A percentile compares a stretch with the other conserved stretches of the same genome.
phyloP scores from a whole-genome alignment of 2,329 filamentous ascomycete genomes.

The Cytospora mali region DNA sequence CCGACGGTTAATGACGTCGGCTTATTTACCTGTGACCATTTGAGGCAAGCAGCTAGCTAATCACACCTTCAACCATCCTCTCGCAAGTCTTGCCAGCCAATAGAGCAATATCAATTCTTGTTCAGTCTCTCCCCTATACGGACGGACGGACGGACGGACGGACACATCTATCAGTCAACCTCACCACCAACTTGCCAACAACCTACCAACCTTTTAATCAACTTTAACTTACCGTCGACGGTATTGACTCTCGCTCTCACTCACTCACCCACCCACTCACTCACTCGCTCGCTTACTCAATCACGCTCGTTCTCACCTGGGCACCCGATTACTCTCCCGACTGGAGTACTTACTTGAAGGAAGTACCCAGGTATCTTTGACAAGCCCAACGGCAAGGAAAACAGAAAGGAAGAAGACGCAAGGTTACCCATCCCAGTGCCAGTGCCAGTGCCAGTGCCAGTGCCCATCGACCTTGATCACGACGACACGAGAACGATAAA shows the following conservation, averaged over 20 bases:
- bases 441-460: too few relatives aligned
- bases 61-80: not conserved
- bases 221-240: not conserved
- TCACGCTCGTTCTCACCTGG: too few relatives aligned
- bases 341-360: too few relatives aligned
- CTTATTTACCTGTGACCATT: not conserved
- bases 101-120: not conserved
- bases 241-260: not conserved
- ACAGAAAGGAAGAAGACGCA: not conserved
- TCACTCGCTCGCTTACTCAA: too few relatives aligned
- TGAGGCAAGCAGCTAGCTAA: slow-evolving; percentile 1
- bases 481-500: slow-evolving; percentile 1
- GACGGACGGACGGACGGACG: not conserved
- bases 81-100: too few relatives aligned
- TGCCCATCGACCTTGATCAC: not conserved
- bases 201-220: not conserved
- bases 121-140: not conserved
- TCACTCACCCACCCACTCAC: not conserved
- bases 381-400: too few relatives aligned
- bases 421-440: not conserved
- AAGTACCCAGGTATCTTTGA: too few relatives aligned
- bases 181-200: not conserved
- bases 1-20: not conserved
- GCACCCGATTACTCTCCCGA: too few relatives aligned
- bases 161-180: not conserved